Evolutionary conservation across 805 yeast species (phyloP), one percentile per base, ranked within the genome.

Genomic region (Wickerhamomyces chambardii): DNA sequence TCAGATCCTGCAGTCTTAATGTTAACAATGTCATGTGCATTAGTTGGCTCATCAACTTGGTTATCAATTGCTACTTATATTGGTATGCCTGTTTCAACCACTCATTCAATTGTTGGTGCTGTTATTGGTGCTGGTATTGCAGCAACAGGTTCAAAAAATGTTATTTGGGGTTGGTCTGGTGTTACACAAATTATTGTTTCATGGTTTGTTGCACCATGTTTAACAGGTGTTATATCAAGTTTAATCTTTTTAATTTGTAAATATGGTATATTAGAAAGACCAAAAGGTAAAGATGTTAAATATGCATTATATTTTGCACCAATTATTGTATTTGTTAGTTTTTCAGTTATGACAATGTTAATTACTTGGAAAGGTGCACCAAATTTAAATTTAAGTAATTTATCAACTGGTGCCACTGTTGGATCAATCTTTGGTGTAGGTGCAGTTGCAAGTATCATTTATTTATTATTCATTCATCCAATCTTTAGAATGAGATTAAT

Each of bases 311-410:
- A 64, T 8, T 51, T 75, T 30, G 75, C 76, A 43, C 89, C 87
- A 10, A 35, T 68, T 17, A 66, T 79, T 52, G 80, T 81, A 16
- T 78, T 71, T 44, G 50, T 64, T 28, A 70, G 84, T 17, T 75
- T 77, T 38, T 54, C 78, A 29, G 68, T 80, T 33, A 65, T 82
- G 47, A 78, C 87, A 39, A 79, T 83, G 83, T 68, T 80, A 56
- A 75, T 82, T 51, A 84, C 78, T 28, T 79, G 84, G 84, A 80
- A 82, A 55, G 89, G 87, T 47, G 79, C 89, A 36, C 86, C 89
- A 47, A 68, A 69, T 43, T 67, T 81, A 46, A 59, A 73, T 19
- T 63, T 82, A 48, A 64, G 73, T 43, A 50, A 73, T 7, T 62
- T 81, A 35, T 61, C 78, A 2, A 48, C 64, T 5, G 70, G 71